A percentile compares a stretch with the other conserved stretches of the same genome.
Conservation (phyloP, 1,284 basidiomycete genomes). For the Puccinia novopanici region DNA sequence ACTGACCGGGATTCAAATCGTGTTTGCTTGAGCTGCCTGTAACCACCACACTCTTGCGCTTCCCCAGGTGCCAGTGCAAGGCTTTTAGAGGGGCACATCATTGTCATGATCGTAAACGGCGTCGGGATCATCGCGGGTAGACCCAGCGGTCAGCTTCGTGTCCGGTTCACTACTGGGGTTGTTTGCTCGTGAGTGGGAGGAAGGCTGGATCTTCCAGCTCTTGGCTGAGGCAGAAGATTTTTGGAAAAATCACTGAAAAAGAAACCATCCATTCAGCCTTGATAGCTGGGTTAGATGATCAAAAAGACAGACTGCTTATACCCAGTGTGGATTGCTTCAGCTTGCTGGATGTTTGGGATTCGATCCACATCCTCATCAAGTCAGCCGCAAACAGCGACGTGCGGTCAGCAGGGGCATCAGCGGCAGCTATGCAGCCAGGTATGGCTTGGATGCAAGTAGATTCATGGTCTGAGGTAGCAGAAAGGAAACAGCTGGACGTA, state of each 20-base stretch:
- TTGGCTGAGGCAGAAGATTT: slow-evolving; percentile 1
- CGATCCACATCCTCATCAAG: too few species aligned
- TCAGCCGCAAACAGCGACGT: too few species aligned
- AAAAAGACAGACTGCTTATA: slow-evolving; percentile 1
- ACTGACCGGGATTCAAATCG: background rate
- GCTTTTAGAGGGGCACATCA: background rate
- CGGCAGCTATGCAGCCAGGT: too few species aligned
- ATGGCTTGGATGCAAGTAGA: too few species aligned
- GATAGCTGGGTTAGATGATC: background rate
- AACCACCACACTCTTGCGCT: slow-evolving; percentile 17
- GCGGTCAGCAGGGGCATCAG: too few species aligned
- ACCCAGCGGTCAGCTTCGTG: background rate
- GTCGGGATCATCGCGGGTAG: background rate
- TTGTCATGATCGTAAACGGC: background rate
- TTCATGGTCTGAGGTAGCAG: too few species aligned
- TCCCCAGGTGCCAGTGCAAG: background rate
- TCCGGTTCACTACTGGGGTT: slow-evolving; percentile 7
- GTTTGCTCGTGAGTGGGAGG: background rate
- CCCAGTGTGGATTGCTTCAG: slow-evolving; percentile 40
- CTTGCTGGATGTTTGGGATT: slow-evolving; percentile 5
- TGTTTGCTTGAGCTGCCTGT: slow-evolving; percentile 27
- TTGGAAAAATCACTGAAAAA: slow-evolving; percentile 27
- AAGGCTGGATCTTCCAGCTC: background rate
- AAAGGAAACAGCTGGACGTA: too few species aligned
- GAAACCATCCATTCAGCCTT: background rate